Evolutionary conservation across 2,329 filamentous ascomycete genomes (phyloP).

Genomic region (Stromatinia cepivora): DNA sequence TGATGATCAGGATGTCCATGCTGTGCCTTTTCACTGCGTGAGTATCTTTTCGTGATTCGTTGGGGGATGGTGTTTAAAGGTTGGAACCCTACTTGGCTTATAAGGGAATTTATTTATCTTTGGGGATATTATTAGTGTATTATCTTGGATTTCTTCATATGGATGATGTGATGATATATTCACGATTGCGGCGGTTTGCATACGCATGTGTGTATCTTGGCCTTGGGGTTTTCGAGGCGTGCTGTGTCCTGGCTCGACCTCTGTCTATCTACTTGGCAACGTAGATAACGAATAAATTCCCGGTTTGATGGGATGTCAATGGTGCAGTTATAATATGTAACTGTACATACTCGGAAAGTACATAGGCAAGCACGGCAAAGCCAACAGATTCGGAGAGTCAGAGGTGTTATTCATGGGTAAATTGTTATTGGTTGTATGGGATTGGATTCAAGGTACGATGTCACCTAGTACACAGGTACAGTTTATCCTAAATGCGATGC

Average conservation of each 20-base stretch:
- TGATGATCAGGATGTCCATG: background rate
- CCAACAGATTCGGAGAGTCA: background rate
- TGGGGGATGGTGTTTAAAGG: background rate
- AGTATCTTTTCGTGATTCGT: background rate
- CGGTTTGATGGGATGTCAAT: background rate
- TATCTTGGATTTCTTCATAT: background rate
- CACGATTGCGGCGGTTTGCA: background rate
- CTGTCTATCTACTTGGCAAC: constrained; percentile 8
- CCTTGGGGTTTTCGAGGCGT: background rate
- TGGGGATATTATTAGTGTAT: background rate
- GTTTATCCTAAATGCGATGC: background rate
- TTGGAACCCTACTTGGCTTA: background rate
- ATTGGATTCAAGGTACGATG: constrained; percentile 3
- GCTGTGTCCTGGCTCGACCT: background rate
- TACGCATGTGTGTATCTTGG: background rate
- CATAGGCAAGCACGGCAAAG: background rate
- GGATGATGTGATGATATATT: background rate
- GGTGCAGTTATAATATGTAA: background rate
- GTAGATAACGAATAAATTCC: background rate
- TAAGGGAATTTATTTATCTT: too few species aligned
- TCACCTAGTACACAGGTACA: background rate
- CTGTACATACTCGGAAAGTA: background rate
- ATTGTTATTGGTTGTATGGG: background rate
- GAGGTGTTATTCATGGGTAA: background rate
- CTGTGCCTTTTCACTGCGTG: background rate